phyloP scores from a whole-genome alignment of 1,284 basidiomycete species.

The Rhodotorula sp. region DNA sequence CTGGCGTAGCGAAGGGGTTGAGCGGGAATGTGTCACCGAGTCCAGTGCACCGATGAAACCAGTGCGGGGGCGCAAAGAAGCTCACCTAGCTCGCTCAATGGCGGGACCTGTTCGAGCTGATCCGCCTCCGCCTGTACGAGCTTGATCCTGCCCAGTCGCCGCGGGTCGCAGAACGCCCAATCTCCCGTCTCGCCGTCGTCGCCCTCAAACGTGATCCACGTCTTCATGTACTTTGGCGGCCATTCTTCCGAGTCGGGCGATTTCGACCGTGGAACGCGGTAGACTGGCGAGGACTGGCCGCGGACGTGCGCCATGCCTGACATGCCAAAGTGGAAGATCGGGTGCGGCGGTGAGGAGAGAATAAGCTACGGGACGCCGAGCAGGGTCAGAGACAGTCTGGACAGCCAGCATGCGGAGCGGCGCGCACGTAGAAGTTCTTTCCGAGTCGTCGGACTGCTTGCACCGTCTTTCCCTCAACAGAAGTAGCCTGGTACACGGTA shows the following conservation, averaged over 20 bases:
- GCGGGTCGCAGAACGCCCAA: slow-evolving; percentile 67
- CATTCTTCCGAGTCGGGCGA: slow-evolving; percentile 61
- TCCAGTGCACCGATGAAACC: not conserved
- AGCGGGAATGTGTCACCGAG: not conserved
- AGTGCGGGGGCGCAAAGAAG: not conserved
- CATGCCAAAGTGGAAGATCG: slow-evolving; percentile 44
- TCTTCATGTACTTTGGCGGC: slow-evolving; percentile 79
- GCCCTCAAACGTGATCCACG: slow-evolving; percentile 45
- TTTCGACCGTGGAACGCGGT: slow-evolving; percentile 56
- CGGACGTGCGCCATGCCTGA: slow-evolving; percentile 55
- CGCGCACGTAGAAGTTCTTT: slow-evolving; percentile 58
- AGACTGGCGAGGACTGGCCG: slow-evolving; percentile 65
- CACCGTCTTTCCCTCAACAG: slow-evolving; percentile 64
- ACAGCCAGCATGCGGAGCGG: not conserved
- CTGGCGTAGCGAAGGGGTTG: slow-evolving; percentile 42
- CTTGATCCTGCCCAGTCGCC: slow-evolving; percentile 61
- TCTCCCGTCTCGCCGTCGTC: slow-evolving; percentile 44
- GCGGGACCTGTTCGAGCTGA: slow-evolving; percentile 62
- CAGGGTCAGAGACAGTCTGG: not conserved
- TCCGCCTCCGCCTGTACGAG: slow-evolving; percentile 46
- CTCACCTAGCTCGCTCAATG: slow-evolving; percentile 62
- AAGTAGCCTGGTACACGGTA: slow-evolving; percentile 56
- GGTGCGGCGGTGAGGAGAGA: slow-evolving; percentile 14
- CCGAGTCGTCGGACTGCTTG: slow-evolving; percentile 67
- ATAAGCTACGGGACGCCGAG: slow-evolving; percentile 13